Percentiles rank a stretch among this genome's conserved stretches.
Conservation (phyloP, 1,139 yeast genomes). For the Zygotorulaspora mrakii region DNA sequence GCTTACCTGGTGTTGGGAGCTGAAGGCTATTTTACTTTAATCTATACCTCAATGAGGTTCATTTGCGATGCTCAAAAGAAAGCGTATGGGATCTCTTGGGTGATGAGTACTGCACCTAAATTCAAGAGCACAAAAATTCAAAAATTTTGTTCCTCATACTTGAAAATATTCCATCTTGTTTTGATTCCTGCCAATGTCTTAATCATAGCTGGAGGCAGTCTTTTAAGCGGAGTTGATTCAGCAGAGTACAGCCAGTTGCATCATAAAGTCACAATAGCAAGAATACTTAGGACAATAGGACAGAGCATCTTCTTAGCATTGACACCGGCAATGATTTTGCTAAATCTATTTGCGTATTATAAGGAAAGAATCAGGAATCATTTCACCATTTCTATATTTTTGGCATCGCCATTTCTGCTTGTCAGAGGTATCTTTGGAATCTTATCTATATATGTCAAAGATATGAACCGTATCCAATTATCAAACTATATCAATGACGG, state of each 20-base stretch:
- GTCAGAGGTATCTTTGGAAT: slow-evolving; percentile 29
- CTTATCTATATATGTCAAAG: slow-evolving; percentile 11
- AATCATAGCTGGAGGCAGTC: slow-evolving; percentile 22
- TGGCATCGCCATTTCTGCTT: slow-evolving; percentile 20
- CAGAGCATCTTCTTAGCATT: slow-evolving; percentile 25
- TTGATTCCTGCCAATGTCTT: slow-evolving; percentile 28
- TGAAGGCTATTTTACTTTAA: slow-evolving; percentile 29
- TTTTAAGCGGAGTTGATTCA: slow-evolving; percentile 6
- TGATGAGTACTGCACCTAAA: slow-evolving; percentile 16
- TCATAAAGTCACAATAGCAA: slow-evolving; percentile 13
- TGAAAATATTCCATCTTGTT: slow-evolving; percentile 19
- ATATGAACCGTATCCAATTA: slow-evolving; percentile 9
- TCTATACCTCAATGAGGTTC: slow-evolving; percentile 15
- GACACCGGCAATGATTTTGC: slow-evolving; percentile 12
- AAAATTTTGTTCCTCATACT: slow-evolving; percentile 6
- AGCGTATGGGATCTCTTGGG: slow-evolving; percentile 18
- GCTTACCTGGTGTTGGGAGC: slow-evolving; percentile 29
- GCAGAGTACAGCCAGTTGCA: slow-evolving; percentile 1
- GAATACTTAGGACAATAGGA: slow-evolving; percentile 25
- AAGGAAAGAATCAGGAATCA: slow-evolving; percentile 8
- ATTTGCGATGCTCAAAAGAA: slow-evolving; percentile 11
- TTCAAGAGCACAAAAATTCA: not conserved
- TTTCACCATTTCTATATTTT: slow-evolving; percentile 8
- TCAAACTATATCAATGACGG: slow-evolving; percentile 7
- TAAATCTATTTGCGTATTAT: slow-evolving; percentile 4